Percentiles rank a stretch among this genome's conserved stretches.
Conservation (phyloP, 2,329 filamentous ascomycete genomes). For the Teratosphaeria gauchensis region DNA sequence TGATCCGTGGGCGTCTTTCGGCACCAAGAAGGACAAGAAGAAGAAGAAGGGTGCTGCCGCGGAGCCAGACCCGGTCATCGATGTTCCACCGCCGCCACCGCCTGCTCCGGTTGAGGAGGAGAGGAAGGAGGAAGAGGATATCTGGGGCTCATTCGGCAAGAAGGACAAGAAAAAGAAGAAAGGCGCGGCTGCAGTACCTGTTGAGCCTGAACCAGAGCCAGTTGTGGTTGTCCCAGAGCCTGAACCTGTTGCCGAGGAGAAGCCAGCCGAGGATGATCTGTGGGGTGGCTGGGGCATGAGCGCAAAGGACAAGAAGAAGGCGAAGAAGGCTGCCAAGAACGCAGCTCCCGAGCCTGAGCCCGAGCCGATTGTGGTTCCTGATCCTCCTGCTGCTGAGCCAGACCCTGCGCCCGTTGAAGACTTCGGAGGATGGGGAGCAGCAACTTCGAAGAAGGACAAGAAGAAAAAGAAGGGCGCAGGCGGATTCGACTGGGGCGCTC, state of each 20-base stretch:
- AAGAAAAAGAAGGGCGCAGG: slow-evolving; percentile 35
- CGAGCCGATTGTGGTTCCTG: slow-evolving; percentile 9
- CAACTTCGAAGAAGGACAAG: slow-evolving; percentile 17
- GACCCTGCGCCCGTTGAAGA: slow-evolving; percentile 21
- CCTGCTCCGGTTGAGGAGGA: slow-evolving; percentile 18
- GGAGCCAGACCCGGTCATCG: slow-evolving; percentile 14
- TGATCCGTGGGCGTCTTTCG: slow-evolving; percentile 19
- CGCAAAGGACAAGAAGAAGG: slow-evolving; percentile 37
- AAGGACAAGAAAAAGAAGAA: slow-evolving; percentile 39
- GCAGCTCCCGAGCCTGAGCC: slow-evolving; percentile 20
- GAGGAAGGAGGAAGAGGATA: slow-evolving; percentile 22
- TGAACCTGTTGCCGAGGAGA: slow-evolving; percentile 29
- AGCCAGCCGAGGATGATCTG: slow-evolving; percentile 29
- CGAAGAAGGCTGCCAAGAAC: slow-evolving; percentile 38
- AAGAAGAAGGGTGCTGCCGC: slow-evolving; percentile 19
- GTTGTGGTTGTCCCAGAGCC: slow-evolving; percentile 18
- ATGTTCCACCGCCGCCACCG: slow-evolving; percentile 16
- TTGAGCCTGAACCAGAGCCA: slow-evolving; percentile 26
- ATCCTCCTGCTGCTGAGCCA: slow-evolving; percentile 10
- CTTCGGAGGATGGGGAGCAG: slow-evolving; percentile 17
- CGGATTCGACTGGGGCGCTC: slow-evolving; percentile 22
- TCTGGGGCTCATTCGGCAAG: slow-evolving; percentile 22
- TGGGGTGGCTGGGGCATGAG: slow-evolving; percentile 21
- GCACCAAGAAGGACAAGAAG: slow-evolving; percentile 25
- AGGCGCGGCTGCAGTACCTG: slow-evolving; percentile 11